Evolutionary conservation across 164 flowering plant genomes (phyloP), one percentile per base, ranked within the genome.

Genomic region (Macadamia tetraphylla): DNA sequence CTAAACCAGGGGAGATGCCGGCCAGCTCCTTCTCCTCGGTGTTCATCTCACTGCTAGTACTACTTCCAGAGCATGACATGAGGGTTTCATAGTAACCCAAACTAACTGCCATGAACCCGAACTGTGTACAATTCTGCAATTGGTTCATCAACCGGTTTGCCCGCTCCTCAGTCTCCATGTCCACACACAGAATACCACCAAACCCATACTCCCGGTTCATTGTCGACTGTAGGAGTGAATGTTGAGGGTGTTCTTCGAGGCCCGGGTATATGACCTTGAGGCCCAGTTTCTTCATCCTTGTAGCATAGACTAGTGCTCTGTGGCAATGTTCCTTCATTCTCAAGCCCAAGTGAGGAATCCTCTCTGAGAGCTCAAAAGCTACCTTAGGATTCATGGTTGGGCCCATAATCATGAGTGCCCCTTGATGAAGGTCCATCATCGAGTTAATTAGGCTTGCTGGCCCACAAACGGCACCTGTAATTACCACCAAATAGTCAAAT

Each of bases 51-150:
- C 94, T 91, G 63, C 98, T 94, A 0, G 97, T 94, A 75, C 96
- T 91, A 62, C 91, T 90, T 0, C 97, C 91, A 0, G 98, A 94
- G 82, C 97, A 91, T 0, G 98, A 94, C 96, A 94, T 92, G 29
- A 94, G 87, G 3, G 98, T 94, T 79, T 94, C 98, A 32, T 90
- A 85, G 83, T 91, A 94, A 6, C 98, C 98, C 80, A 94, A 67
- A 70, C 98, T 91, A 30, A 94, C 98, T 0, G 96, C 97, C 89
- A 94, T 89, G 78, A 94, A 73, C 71, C 98, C 98, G 35, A 91
- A 94, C 55, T 88, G 93, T 7, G 88, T 78, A 76, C 12, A 66
- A 69, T 94, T 91, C 63, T 94, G 98, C 53, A 94, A 68, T 8
- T 73, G 75, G 78, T 81, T 56, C 98, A 94, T 91, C 62, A 90